Conservation (phyloP, 176 grass and related monocot species). For the Puya raimondii region DNA sequence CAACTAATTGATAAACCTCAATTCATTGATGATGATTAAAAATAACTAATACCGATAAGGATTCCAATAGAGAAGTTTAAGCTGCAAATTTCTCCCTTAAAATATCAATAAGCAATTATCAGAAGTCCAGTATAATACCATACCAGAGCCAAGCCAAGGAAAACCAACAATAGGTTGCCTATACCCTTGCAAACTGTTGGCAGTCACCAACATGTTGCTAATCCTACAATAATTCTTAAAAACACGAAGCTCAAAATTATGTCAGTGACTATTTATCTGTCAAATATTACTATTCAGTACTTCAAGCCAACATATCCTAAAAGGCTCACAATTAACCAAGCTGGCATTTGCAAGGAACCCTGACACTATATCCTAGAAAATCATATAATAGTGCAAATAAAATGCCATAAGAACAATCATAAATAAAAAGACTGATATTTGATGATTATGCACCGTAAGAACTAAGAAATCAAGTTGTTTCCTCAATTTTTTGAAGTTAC, state of each 20-base stretch:
- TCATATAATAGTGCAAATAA: no score
- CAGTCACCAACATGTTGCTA: constrained; percentile 13
- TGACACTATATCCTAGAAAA: no score
- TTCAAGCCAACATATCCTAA: no score
- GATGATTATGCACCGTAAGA: no score
- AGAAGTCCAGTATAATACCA: constrained; percentile 4
- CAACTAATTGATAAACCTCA: neutral
- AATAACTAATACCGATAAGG: neutral
- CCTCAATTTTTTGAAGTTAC: no score
- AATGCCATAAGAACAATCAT: no score
- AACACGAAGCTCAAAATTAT: constrained; percentile 9
- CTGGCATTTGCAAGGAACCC: no score
- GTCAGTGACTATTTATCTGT: neutral
- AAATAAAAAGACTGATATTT: no score
- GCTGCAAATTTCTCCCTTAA: neutral
- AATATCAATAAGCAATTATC: constrained; percentile 3
- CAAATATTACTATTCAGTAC: no score
- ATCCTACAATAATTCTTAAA: constrained; percentile 13
- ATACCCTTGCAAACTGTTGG: constrained; percentile 5
- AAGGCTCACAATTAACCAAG: no score
- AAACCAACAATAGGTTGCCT: constrained; percentile 10
- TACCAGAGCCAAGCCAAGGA: constrained; percentile 23
- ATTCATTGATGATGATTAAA: neutral
- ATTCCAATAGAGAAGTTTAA: neutral
- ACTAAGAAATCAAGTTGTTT: no score